Evolutionary conservation across 805 yeast genomes (phyloP), one percentile per base, ranked within the genome.

Genomic region (Myxozyma udenii): DNA sequence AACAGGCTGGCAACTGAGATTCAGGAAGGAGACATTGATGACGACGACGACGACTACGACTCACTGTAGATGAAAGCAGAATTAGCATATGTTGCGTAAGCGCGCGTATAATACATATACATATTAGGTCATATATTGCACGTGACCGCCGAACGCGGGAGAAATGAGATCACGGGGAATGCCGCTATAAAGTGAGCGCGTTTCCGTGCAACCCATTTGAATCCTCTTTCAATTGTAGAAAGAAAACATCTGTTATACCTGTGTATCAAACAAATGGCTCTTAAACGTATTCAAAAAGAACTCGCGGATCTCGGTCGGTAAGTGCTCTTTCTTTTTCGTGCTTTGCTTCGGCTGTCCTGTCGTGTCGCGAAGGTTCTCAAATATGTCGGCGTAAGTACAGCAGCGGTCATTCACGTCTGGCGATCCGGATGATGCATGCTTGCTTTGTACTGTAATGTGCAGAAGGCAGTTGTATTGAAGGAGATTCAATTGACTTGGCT

Each of bases 211-310:
- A n/a, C n/a, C n/a, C n/a, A n/a, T n/a, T n/a, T n/a, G n/a, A n/a
- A n/a, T n/a, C n/a, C n/a, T n/a, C n/a, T n/a, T n/a, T n/a, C n/a
- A n/a, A n/a, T 46, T 25, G 49, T 23, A 14, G 33, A 28, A 28
- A 28, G 33, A 28, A n/a, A n/a, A 14, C 33, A 28, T 9, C 33
- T 9, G 33, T 28, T 28, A 28, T 14, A 28, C 19, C 47, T 18
- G 23, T 19, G 23, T 22, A 3, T 18, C 21, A 33, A 16, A 18
- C 48, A 55, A 26, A 48, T 89, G 96, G 93, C 98, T 62, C 77
- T 82, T 65, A 93, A 93, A 75, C 89, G 98, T 79, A 88, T 91
- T 66, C 86, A 87, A 74, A 91, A 91, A 75, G 98, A 91, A 76
- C 80, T 93, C 66, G 84, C 84, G 65, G 98, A 93, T 72, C 79